Conservation (phyloP, 1,139 yeast genomes). For the Taphrina pruni region DNA sequence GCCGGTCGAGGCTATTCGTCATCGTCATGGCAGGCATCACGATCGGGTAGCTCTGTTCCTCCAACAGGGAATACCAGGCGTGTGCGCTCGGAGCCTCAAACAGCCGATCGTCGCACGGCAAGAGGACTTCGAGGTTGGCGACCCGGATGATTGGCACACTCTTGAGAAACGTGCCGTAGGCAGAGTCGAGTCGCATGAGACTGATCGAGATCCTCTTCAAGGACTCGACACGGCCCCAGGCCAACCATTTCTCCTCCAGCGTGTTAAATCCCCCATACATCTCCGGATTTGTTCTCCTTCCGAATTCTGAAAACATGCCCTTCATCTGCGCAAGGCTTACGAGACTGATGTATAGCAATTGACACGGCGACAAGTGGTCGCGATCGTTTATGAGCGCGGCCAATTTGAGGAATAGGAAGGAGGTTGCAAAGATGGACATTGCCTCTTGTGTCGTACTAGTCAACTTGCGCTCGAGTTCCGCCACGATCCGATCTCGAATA, state of each 20-base stretch:
- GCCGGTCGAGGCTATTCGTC: constrained; percentile 25
- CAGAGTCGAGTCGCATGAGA: constrained; percentile 37
- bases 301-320: constrained; percentile 37
- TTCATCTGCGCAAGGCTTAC: constrained; percentile 38
- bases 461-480: constrained; percentile 31
- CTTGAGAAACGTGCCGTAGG: constrained; percentile 28
- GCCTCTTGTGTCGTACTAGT: constrained; percentile 32
- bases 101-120: constrained; percentile 37
- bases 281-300: constrained; percentile 8
- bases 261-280: constrained; percentile 17
- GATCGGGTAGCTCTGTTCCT: constrained; percentile 19
- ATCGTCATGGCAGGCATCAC: constrained; percentile 32
- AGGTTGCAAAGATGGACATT: constrained; percentile 34
- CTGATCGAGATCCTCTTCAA: constrained; percentile 32
- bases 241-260: constrained; percentile 27
- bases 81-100: constrained; percentile 35
- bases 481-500: constrained; percentile 29
- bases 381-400: constrained; percentile 35
- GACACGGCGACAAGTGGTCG: constrained; percentile 39
- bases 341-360: constrained; percentile 36
- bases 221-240: constrained; percentile 40
- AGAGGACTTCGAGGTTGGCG: constrained; percentile 31
- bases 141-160: constrained; percentile 28
- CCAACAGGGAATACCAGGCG: constrained; percentile 25
- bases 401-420: constrained; percentile 36